These are phyloP conservation scores for Passiflora organensis DNA, from an alignment of 345 rosid species.

Conservation along the genomic window DNA sequence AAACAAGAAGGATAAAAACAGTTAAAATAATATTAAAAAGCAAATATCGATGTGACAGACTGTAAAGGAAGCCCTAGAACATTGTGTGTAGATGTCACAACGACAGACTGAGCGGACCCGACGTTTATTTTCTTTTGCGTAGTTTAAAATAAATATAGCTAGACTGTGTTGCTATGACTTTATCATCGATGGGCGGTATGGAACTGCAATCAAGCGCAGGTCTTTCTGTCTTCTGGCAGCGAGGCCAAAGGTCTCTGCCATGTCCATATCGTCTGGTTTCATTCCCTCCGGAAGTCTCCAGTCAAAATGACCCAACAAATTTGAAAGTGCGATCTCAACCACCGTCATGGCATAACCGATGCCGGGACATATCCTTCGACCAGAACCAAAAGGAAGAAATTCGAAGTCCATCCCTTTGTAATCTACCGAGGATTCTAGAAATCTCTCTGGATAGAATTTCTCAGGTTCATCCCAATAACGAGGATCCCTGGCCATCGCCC, in stretches of 20 bases:
- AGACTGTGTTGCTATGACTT: too few relatives aligned
- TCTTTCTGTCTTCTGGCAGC: background rate
- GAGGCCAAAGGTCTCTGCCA: slow-evolving; percentile 1
- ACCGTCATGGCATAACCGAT: background rate
- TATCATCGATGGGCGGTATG: background rate
- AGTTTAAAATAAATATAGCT: background rate
- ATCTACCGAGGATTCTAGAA: background rate
- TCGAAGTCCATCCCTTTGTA: background rate
- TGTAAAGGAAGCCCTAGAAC: background rate
- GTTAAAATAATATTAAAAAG: too few relatives aligned
- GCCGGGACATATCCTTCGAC: slow-evolving; percentile 4
- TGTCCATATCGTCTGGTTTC: background rate
- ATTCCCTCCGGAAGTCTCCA: background rate
- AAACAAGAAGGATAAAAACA: too few relatives aligned
- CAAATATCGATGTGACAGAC: background rate
- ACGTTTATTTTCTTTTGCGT: background rate
- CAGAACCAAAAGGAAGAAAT: slow-evolving; percentile 4
- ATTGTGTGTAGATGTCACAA: background rate
- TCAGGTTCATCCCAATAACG: slow-evolving; percentile 4
- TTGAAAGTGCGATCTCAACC: background rate
- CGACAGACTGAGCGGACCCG: background rate
- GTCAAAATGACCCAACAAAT: slow-evolving; percentile 4
- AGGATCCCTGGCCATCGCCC: slow-evolving; percentile 9
- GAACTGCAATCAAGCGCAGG: background rate
- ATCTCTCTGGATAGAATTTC: slow-evolving; percentile 5